Conservation (phyloP, 2,329 filamentous ascomycete genomes). For the Sporothrix sp. region DNA sequence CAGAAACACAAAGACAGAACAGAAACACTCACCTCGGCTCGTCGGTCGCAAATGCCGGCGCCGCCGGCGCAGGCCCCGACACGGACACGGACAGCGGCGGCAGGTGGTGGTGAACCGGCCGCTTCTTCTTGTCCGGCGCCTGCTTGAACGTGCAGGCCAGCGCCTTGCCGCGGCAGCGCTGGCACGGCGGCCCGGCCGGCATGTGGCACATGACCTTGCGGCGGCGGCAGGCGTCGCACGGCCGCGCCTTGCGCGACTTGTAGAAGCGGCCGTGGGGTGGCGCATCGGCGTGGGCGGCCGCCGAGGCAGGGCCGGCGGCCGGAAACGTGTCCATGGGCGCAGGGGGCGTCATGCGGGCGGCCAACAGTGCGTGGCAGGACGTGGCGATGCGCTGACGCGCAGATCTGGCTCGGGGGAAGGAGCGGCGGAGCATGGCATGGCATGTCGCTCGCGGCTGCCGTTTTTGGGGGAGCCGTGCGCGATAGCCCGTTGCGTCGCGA, state of each 20-base stretch:
- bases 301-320: neutral
- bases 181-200: conserved; percentile 16
- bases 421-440: no score
- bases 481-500: no score
- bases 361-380: no score
- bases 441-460: no score
- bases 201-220: conserved; percentile 16
- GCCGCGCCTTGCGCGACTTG: conserved; percentile 17
- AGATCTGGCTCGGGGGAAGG: no score
- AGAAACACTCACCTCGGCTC: no score
- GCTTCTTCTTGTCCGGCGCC: conserved; percentile 11
- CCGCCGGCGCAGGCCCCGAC: no score
- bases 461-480: no score
- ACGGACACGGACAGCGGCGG: neutral
- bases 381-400: no score
- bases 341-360: no score
- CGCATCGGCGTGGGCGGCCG: neutral
- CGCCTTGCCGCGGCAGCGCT: conserved; percentile 9
- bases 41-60: no score
- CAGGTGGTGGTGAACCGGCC: neutral
- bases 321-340: neutral
- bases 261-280: conserved; percentile 13
- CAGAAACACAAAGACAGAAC: no score
- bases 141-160: conserved; percentile 15
- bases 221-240: conserved; percentile 15